Percentiles rank a stretch among this genome's conserved stretches.
Conservation (phyloP, 371 early-diverging fungal species). For the Lichtheimia corymbifera region DNA sequence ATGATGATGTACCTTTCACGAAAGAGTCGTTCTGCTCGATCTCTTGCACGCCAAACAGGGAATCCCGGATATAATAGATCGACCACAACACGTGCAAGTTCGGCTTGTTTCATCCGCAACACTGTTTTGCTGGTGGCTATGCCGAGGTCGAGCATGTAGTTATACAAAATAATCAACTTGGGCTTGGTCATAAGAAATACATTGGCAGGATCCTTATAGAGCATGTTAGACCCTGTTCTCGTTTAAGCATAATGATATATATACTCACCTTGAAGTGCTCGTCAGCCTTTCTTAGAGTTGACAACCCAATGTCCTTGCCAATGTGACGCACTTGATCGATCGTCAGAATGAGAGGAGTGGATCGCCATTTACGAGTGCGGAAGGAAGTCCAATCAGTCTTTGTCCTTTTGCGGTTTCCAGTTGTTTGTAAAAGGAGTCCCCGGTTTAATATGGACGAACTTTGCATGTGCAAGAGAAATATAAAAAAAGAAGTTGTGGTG, state of each 20-base stretch:
- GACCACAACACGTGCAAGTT: background rate
- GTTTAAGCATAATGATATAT: no score
- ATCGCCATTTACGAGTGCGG: conserved; percentile 10
- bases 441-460: conserved; percentile 5
- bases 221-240: background rate
- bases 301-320: background rate
- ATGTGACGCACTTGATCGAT: conserved; percentile 1
- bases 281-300: background rate
- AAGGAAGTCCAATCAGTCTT: background rate
- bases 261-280: background rate
- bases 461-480: background rate
- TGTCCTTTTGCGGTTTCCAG: background rate
- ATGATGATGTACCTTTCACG: conserved; percentile 6
- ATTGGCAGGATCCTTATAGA: conserved; percentile 19
- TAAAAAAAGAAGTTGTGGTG: no score
- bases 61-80: conserved; percentile 4
- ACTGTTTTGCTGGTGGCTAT: conserved; percentile 10
- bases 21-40: conserved; percentile 68
- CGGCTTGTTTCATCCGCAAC: background rate
- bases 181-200: conserved; percentile 8
- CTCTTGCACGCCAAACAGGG: conserved; percentile 25
- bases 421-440: background rate
- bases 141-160: conserved; percentile 20
- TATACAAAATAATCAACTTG: conserved; percentile 7
- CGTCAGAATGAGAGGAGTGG: conserved; percentile 7